Percentiles rank a stretch among this genome's conserved stretches.
phyloP scores from a whole-genome alignment of 1,284 basidiomycete genomes.

The Apiotrichum porosum region DNA sequence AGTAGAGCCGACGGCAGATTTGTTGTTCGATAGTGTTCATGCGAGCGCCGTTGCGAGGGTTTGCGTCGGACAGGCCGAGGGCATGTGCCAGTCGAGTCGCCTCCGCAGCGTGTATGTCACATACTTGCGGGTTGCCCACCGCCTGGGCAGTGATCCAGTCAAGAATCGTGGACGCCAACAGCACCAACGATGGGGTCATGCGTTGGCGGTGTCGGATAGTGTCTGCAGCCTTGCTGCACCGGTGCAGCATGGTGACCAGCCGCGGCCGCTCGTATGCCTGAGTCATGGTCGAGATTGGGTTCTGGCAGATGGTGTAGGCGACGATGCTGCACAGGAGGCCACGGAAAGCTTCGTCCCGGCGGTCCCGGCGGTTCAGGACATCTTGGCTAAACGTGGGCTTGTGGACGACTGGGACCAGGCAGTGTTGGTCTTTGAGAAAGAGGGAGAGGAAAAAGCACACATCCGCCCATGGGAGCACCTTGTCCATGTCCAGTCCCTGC shows the following conservation, averaged over 20 bases:
- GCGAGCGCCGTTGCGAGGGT: not conserved
- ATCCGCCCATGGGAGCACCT: constrained; percentile 23
- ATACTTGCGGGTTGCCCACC: constrained; percentile 13
- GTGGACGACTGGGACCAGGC: constrained; percentile 31
- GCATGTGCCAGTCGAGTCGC: constrained; percentile 20
- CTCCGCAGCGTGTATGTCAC: constrained; percentile 18
- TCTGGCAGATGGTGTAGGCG: constrained; percentile 21
- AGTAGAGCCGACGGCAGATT: constrained; percentile 24
- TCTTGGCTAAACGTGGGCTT: constrained; percentile 29
- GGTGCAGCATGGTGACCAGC: constrained; percentile 17
- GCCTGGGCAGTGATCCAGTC: constrained; percentile 24
- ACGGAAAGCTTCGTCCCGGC: constrained; percentile 25
- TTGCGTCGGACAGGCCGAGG: constrained; percentile 14
- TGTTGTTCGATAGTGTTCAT: constrained; percentile 14
- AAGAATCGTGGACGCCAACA: constrained; percentile 19
- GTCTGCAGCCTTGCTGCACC: constrained; percentile 21
- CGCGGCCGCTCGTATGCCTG: constrained; percentile 15
- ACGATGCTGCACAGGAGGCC: constrained; percentile 28
- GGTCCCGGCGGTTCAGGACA: constrained; percentile 24
- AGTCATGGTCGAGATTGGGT: constrained; percentile 19
- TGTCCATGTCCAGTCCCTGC: constrained; percentile 12
- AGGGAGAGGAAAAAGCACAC: constrained; percentile 29
- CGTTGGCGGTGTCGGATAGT: constrained; percentile 21
- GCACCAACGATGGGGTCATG: constrained; percentile 11
- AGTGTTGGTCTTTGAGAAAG: constrained; percentile 29